These are phyloP conservation scores for Chrysoporthe austroafricana DNA, from an alignment of 2,329 filamentous ascomycete genomes.

Conservation along the genomic window DNA sequence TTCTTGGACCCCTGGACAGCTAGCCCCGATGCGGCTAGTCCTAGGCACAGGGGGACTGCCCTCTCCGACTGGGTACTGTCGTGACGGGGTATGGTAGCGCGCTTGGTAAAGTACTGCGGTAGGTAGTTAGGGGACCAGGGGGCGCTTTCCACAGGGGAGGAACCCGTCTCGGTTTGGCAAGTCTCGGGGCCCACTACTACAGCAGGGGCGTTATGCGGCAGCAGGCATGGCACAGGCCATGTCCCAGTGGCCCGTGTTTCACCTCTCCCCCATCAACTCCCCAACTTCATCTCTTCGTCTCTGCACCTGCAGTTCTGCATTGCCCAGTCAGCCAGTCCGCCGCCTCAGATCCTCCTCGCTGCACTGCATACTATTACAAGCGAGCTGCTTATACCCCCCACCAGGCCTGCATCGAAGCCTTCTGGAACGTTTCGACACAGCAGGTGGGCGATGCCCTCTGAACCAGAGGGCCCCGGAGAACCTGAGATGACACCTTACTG, in stretches of 20 bases:
- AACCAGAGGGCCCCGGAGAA: not conserved
- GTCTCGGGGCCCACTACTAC: not conserved
- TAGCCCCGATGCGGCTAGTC: not conserved
- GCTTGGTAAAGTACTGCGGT: not conserved
- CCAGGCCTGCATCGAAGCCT: conserved; percentile 16
- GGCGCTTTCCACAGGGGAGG: not conserved
- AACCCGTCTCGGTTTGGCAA: conserved; percentile 3
- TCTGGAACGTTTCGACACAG: conserved; percentile 25
- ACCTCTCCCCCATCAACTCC: conserved; percentile 3
- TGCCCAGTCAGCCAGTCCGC: not conserved
- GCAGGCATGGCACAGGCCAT: conserved; percentile 11
- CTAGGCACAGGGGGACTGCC: not conserved
- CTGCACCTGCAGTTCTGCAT: not conserved
- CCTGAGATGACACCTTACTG: not conserved
- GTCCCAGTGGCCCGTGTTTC: conserved; percentile 24
- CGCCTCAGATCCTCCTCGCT: not conserved
- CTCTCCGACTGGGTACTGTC: not conserved
- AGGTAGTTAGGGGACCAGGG: conserved; percentile 9
- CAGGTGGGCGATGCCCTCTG: not conserved
- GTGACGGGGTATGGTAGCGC: too few relatives aligned
- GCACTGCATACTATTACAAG: not conserved
- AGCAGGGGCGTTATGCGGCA: conserved; percentile 1
- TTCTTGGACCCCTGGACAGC: not conserved
- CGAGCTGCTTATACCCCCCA: not conserved
- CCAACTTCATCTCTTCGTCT: not conserved